Conservation (phyloP, 345 rosid genomes). For the Alliaria petiolata region DNA sequence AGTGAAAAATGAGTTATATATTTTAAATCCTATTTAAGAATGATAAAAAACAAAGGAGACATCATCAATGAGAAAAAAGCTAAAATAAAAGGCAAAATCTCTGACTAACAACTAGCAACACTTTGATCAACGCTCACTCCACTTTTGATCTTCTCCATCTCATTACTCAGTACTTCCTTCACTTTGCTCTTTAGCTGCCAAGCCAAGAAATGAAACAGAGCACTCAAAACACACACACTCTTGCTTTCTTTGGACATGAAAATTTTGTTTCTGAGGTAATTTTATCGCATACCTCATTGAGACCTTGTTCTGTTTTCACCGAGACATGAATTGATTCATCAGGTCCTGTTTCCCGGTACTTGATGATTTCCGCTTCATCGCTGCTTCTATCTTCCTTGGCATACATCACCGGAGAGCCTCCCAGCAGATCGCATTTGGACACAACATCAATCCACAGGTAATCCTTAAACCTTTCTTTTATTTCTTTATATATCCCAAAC, state of each 20-base stretch:
- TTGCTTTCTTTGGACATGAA: background rate
- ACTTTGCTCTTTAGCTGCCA: slow-evolving; percentile 43
- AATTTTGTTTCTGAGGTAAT: background rate
- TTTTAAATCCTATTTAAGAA: too few species aligned
- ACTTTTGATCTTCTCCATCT: slow-evolving; percentile 54
- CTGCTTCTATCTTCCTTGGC: slow-evolving; percentile 49
- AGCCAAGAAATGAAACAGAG: too few species aligned
- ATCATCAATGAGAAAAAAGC: too few species aligned
- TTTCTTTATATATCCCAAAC: slow-evolving; percentile 80
- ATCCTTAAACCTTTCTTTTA: slow-evolving; percentile 61
- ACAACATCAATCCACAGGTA: slow-evolving; percentile 85
- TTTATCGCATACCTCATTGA: slow-evolving; percentile 46
- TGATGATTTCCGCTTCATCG: slow-evolving; percentile 48
- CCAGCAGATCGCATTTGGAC: slow-evolving; percentile 80
- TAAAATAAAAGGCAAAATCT: background rate
- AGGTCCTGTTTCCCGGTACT: slow-evolving; percentile 67
- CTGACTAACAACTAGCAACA: background rate
- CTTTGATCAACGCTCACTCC: slow-evolving; percentile 7
- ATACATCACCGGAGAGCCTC: slow-evolving; percentile 51
- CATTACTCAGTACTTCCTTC: slow-evolving; percentile 46
- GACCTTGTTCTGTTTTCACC: slow-evolving; percentile 58
- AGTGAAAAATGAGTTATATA: too few species aligned
- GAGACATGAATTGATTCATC: slow-evolving; percentile 68
- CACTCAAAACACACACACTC: background rate
- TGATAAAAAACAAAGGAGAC: too few species aligned